Conservation (phyloP, 2,329 filamentous ascomycete genomes). For the Venturia effusa region DNA sequence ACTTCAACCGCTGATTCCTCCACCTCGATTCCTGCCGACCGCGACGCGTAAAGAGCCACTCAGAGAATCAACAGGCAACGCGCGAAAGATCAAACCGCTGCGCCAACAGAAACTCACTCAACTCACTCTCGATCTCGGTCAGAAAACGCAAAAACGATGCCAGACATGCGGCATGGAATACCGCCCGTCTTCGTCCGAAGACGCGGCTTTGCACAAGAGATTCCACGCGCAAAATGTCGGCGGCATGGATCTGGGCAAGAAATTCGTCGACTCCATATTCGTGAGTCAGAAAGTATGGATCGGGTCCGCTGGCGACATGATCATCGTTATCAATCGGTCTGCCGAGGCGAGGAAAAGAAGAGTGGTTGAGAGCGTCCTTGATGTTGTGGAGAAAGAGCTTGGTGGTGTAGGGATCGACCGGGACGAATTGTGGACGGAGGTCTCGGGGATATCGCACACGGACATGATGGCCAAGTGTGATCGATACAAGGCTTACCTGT, state of each 20-base stretch:
- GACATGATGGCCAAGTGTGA: conserved; percentile 23
- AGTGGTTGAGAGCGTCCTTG: conserved; percentile 42
- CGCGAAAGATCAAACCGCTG: not conserved
- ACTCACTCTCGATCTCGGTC: conserved; percentile 10
- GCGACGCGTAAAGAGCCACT: not conserved
- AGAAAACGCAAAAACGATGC: conserved; percentile 27
- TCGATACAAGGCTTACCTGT: conserved; percentile 51
- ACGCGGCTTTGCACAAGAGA: conserved; percentile 51
- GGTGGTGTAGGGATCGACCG: conserved; percentile 50
- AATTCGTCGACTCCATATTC: conserved; percentile 42
- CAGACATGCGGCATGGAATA: conserved; percentile 56
- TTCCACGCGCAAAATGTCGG: conserved; percentile 52
- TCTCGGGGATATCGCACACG: conserved; percentile 19
- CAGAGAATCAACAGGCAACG: not conserved
- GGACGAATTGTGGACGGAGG: conserved; percentile 45
- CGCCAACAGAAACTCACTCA: conserved; percentile 8
- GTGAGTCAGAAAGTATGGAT: conserved; percentile 42
- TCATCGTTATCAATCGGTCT: conserved; percentile 1
- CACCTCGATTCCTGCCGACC: not conserved
- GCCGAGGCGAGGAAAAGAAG: conserved; percentile 40
- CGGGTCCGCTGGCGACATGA: conserved; percentile 16
- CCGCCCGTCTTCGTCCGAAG: conserved; percentile 49
- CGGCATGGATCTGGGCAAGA: conserved; percentile 50
- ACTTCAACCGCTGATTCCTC: not conserved
- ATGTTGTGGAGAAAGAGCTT: conserved; percentile 52